A percentile compares a stretch with the other conserved stretches of the same genome.
phyloP scores from a whole-genome alignment of 805 yeast genomes.

The Jamesozyma gamospora region DNA sequence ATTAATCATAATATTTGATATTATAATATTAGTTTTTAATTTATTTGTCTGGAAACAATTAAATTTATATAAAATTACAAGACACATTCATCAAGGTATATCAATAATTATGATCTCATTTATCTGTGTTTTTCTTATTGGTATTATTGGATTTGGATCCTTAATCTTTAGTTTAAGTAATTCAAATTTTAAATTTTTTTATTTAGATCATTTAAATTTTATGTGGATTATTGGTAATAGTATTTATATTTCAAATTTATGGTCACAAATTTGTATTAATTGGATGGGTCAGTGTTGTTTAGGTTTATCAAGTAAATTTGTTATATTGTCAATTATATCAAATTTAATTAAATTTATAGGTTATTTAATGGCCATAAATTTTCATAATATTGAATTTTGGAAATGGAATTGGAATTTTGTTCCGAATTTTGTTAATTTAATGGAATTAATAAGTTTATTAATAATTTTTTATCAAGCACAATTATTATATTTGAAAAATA shows the following conservation, averaged over 20 bases:
- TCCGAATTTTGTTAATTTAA: conserved; percentile 11
- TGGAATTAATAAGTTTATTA: conserved; percentile 11
- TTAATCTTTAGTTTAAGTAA: conserved; percentile 2
- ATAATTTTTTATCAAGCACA: conserved; percentile 23
- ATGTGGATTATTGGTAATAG: conserved; percentile 31
- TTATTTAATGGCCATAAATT: background rate
- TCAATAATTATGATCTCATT: conserved; percentile 17
- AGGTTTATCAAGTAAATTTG: conserved; percentile 23
- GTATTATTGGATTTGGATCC: conserved; percentile 4
- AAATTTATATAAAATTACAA: conserved; percentile 21
- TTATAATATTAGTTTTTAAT: conserved; percentile 6
- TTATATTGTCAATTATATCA: conserved; percentile 5
- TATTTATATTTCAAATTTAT: conserved; percentile 18
- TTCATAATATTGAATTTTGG: conserved; percentile 7
- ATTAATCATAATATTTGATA: conserved; percentile 13
- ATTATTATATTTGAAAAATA: conserved; percentile 13
- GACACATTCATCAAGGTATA: conserved; percentile 31
- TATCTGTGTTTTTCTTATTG: conserved; percentile 1
- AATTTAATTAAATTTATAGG: conserved; percentile 5
- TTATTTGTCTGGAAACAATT: conserved; percentile 24
- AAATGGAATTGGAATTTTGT: conserved; percentile 17
- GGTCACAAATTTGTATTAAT: conserved; percentile 36
- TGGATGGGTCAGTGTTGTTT: conserved; percentile 30
- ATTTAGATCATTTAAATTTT: conserved; percentile 34
- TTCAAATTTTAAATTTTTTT: background rate